A percentile compares a stretch with the other conserved stretches of the same genome.
phyloP scores from a whole-genome alignment of 2,329 filamentous ascomycete genomes.

The Monilinia fructicola region DNA sequence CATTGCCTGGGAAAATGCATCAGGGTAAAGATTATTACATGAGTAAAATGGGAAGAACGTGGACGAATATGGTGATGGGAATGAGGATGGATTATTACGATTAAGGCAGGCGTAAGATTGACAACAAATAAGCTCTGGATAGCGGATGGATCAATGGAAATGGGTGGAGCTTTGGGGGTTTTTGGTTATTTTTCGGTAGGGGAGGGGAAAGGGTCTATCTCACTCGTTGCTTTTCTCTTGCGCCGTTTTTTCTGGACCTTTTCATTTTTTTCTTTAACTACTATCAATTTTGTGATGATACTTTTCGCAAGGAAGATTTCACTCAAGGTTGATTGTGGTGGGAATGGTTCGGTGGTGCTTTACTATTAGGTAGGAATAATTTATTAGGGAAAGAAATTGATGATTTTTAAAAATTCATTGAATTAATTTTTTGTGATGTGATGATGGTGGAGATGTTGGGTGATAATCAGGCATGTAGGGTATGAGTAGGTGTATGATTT shows the following conservation, averaged over 20 bases:
- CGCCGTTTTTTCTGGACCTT: background rate
- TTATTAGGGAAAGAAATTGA: constrained; percentile 1
- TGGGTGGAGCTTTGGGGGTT: constrained; percentile 32
- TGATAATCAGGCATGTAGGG: no score
- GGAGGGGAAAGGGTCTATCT: constrained; percentile 7
- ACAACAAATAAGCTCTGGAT: constrained; percentile 36
- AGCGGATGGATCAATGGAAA: constrained; percentile 24
- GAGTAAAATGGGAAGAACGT: constrained; percentile 8
- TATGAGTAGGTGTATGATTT: no score
- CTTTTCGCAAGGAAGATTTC: constrained; percentile 7
- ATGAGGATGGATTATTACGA: constrained; percentile 23
- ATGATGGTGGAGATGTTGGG: no score
- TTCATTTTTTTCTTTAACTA: background rate
- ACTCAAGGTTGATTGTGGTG: background rate
- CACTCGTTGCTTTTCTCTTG: constrained; percentile 17
- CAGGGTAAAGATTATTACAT: constrained; percentile 1
- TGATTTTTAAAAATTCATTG: background rate
- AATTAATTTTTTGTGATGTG: background rate
- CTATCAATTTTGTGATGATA: constrained; percentile 14
- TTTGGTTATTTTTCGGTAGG: constrained; percentile 11
- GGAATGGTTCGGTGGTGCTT: constrained; percentile 5
- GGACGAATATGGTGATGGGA: constrained; percentile 22
- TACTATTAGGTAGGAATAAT: constrained; percentile 10
- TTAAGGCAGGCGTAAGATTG: constrained; percentile 37
- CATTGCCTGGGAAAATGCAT: constrained; percentile 21